A percentile compares a stretch with the other conserved stretches of the same genome.
Conservation (phyloP, 305 asterid species). For the Solanum hybrid region DNA sequence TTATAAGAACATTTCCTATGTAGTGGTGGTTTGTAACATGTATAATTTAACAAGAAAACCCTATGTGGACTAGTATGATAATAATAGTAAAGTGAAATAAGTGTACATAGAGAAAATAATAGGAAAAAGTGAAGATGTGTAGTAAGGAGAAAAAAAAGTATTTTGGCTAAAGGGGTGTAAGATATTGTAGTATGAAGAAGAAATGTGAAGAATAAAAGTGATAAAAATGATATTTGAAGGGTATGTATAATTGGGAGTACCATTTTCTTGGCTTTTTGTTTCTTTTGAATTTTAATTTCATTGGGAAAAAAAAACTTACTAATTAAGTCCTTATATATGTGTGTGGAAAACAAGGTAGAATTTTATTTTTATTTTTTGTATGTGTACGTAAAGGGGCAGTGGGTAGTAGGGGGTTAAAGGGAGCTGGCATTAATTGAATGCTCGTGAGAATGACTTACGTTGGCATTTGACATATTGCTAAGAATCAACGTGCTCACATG, state of each 20-base stretch:
- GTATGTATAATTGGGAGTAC: not conserved
- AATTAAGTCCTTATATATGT: not conserved
- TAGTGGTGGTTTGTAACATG: conserved; percentile 56
- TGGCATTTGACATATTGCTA: not conserved
- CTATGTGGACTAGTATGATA: conserved; percentile 24
- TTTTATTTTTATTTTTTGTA: not conserved
- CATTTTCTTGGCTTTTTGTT: not conserved
- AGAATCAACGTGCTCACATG: not conserved
- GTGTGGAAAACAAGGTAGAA: not conserved
- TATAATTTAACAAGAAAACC: conserved; percentile 38
- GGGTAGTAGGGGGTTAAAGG: not conserved
- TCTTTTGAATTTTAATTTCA: not conserved
- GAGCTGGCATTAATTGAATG: not conserved
- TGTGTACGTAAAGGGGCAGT: not conserved
- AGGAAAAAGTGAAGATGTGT: conserved; percentile 19
- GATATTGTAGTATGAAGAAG: conserved; percentile 23
- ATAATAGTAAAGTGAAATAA: conserved; percentile 14
- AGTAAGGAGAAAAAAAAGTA: conserved; percentile 20
- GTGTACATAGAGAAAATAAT: conserved; percentile 2
- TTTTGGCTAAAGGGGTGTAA: conserved; percentile 17
- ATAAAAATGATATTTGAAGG: conserved; percentile 29
- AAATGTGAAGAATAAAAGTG: conserved; percentile 27
- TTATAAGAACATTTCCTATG: conserved; percentile 32
- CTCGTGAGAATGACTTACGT: not conserved
- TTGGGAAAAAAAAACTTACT: not conserved